Percentiles rank a stretch among this genome's conserved stretches.
These are phyloP conservation scores for Barnettozyma hawaiiensis DNA, from an alignment of 1,139 yeast genomes.

Conservation along the genomic window DNA sequence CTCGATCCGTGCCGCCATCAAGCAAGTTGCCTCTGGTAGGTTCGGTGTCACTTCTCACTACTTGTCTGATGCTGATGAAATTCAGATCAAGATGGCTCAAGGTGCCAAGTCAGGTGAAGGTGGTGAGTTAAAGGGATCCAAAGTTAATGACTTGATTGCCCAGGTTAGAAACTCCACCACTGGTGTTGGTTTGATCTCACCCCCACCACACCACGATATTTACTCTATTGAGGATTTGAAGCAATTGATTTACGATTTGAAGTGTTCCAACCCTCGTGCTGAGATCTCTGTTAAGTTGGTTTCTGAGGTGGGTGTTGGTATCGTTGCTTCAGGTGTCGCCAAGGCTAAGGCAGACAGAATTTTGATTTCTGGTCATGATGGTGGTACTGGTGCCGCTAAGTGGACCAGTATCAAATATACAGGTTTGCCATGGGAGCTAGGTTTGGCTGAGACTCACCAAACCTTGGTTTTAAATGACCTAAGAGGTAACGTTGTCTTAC, in stretches of 20 bases:
- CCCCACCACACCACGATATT: constrained; percentile 98
- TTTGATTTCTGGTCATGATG: constrained; percentile 94
- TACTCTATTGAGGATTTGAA: constrained; percentile 97
- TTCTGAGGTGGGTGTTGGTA: constrained; percentile 98
- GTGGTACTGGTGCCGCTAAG: constrained; percentile 99
- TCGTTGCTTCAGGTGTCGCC: constrained; percentile 98
- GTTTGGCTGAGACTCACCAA: constrained; percentile 97
- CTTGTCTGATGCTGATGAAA: constrained; percentile 93
- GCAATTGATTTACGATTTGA: constrained; percentile 92
- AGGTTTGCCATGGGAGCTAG: constrained; percentile 98
- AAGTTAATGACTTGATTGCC: constrained; percentile 83
- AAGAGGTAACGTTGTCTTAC: constrained; percentile 91
- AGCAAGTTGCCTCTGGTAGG: constrained; percentile 97
- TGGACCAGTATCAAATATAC: constrained; percentile 97
- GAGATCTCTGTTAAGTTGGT: constrained; percentile 95
- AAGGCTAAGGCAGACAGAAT: constrained; percentile 98
- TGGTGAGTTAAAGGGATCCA: constrained; percentile 91
- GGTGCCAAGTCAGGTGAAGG: constrained; percentile 99
- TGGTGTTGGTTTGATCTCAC: constrained; percentile 94
- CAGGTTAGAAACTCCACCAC: constrained; percentile 96
- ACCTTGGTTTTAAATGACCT: constrained; percentile 92
- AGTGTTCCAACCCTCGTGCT: constrained; percentile 95
- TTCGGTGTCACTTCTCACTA: constrained; percentile 96
- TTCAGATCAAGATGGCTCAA: constrained; percentile 98
- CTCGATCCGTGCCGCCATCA: constrained; percentile 96